phyloP scores from a whole-genome alignment of 2,329 filamentous ascomycete species.

The Exophiala aquamarina region DNA sequence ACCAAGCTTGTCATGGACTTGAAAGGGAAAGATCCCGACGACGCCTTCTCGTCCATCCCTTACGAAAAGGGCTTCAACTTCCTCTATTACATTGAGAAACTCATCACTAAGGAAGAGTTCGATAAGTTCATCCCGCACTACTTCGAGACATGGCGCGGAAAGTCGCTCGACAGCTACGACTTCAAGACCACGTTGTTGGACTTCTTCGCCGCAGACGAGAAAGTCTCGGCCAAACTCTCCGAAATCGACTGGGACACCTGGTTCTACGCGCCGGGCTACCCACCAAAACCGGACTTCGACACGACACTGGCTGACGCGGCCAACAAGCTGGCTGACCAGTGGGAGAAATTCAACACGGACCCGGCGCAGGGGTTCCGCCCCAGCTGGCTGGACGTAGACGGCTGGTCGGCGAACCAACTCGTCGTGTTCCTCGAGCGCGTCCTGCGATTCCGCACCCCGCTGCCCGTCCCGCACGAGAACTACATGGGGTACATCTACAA shows the following conservation, averaged over 20 bases:
- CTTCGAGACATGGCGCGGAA: slow-evolving; percentile 79
- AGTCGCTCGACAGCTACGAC: slow-evolving; percentile 88
- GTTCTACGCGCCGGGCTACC: slow-evolving; percentile 85
- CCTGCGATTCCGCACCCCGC: slow-evolving; percentile 63
- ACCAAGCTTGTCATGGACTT: slow-evolving; percentile 88
- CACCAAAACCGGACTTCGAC: slow-evolving; percentile 88
- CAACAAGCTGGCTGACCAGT: slow-evolving; percentile 78
- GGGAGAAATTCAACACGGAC: slow-evolving; percentile 58
- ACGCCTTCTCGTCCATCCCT: slow-evolving; percentile 87
- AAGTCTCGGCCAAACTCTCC: slow-evolving; percentile 59
- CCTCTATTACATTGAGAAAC: slow-evolving; percentile 82
- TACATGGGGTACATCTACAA: slow-evolving; percentile 74
- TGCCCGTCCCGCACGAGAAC: slow-evolving; percentile 66
- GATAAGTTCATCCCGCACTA: slow-evolving; percentile 96
- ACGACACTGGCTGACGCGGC: slow-evolving; percentile 83
- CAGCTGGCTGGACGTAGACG: slow-evolving; percentile 64
- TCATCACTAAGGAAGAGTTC: slow-evolving; percentile 82
- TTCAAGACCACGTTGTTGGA: slow-evolving; percentile 86
- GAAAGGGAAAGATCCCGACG: slow-evolving; percentile 89
- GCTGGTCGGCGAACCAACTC: slow-evolving; percentile 81
- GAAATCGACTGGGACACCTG: slow-evolving; percentile 85
- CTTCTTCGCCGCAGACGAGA: slow-evolving; percentile 71
- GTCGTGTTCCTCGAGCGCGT: slow-evolving; percentile 86
- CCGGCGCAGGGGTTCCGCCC: slow-evolving; percentile 56
- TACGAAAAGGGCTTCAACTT: slow-evolving; percentile 98